Evolutionary conservation across 768 basidiomycete species (phyloP), one percentile per base, ranked within the genome.

Genomic region (Trametes cingulata): DNA sequence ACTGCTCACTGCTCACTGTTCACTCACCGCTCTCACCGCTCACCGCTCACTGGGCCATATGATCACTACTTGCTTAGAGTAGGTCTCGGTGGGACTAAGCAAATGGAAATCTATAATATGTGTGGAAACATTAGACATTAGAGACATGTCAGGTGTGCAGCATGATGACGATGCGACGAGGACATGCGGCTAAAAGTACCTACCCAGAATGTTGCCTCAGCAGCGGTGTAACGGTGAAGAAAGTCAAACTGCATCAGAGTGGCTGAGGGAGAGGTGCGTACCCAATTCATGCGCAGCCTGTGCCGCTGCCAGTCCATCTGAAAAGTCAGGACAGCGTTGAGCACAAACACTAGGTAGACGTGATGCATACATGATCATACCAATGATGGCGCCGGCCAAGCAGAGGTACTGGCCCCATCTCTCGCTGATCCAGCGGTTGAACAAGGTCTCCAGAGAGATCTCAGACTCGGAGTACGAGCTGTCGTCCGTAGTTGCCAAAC

Each of bases 371-470:
- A n/a, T n/a, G n/a, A n/a, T n/a, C n/a, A n/a, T n/a, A n/a, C 95
- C 97, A 65, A 99, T 98, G 63, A 99, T 96, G 39, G 97, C 96
- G 49, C 97, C 97, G 45, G 95, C 95, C 52, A 99, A 83, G 76
- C 97, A 97, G 33, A 99, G 83, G 73, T 99, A 98, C 76, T 98
- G 95, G 60, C 96, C 96, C 97, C 97, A 99, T 73, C 92, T 95
- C 75, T 99, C 97, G 0, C 96, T 95, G 55, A 79, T 87, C 97
- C 97, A 99, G 39, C 97, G 87, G 73, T 96, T 91, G 89, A 99
- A 99, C 17, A 99, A 80, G 0, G 96, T 98, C 78, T 99, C 97
- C 51, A 99, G 79, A 4, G 95, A 93, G 62, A 98, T 95, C 84
- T 99, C 98, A 10, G 94, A 96, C 76, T 99, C 97, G 1, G 95